Evolutionary conservation across 2,329 filamentous ascomycete species (phyloP).

Genomic region (Arachnomyces sp.): DNA sequence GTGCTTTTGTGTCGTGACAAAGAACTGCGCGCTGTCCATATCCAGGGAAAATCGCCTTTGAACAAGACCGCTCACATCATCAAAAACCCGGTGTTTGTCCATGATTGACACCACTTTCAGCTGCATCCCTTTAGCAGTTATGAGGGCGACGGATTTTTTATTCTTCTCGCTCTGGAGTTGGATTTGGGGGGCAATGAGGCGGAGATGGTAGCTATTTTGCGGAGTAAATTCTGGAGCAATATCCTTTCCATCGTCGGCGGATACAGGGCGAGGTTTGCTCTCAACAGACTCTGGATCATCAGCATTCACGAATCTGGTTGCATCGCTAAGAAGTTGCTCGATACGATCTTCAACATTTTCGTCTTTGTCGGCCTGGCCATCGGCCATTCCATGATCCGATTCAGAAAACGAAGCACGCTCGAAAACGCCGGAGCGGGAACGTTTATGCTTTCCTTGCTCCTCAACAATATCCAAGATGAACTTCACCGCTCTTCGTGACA

Average conservation of each 20-base stretch:
- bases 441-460: constrained; percentile 73
- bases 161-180: constrained; percentile 99
- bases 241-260: constrained; percentile 56
- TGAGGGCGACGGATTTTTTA: constrained; percentile 88
- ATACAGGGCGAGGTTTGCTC: constrained; percentile 21
- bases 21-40: constrained; percentile 98
- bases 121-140: constrained; percentile 96
- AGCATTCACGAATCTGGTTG: constrained; percentile 70
- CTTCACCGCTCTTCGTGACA: constrained; percentile 90
- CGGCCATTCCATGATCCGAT: constrained; percentile 15
- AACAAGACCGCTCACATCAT: constrained; percentile 89
- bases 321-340: constrained; percentile 75
- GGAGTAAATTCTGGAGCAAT: constrained; percentile 83
- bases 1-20: constrained; percentile 89
- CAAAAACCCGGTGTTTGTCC: constrained; percentile 87
- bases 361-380: constrained; percentile 49
- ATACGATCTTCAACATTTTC: constrained; percentile 75
- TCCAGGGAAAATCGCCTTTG: constrained; percentile 88
- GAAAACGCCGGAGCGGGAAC: constrained; percentile 30
- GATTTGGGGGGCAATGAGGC: constrained; percentile 93
- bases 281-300: constrained; percentile 47
- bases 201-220: constrained; percentile 89
- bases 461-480: constrained; percentile 98
- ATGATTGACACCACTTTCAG: constrained; percentile 96
- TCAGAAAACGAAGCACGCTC: constrained; percentile 17